A percentile compares a stretch with the other conserved stretches of the same genome.
phyloP scores from a whole-genome alignment of 73 alveolate genomes.

The Symbiodinium natans region DNA sequence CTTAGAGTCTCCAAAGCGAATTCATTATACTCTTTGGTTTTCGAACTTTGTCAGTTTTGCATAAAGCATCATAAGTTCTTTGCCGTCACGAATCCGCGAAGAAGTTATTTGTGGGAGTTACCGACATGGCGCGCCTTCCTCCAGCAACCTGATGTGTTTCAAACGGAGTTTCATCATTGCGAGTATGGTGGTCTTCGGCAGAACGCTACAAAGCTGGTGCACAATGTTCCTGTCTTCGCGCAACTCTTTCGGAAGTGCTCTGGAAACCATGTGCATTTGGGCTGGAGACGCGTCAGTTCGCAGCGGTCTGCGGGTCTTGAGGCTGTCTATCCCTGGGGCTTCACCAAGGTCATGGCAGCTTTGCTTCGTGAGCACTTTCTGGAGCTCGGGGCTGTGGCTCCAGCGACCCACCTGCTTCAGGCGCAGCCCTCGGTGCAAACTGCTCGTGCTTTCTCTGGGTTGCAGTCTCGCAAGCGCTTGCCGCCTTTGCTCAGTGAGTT shows the following conservation, averaged over 20 bases:
- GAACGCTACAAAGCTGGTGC: too few species aligned
- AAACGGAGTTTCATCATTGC: not conserved
- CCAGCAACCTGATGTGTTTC: not conserved
- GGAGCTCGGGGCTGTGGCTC: not conserved
- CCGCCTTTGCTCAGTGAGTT: not conserved
- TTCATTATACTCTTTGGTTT: too few species aligned
- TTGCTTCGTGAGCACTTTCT: not conserved
- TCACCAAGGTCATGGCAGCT: not conserved
- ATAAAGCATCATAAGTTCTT: too few species aligned
- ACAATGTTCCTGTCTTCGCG: not conserved
- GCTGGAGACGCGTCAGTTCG: not conserved
- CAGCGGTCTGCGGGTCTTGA: too few species aligned
- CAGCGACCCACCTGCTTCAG: not conserved
- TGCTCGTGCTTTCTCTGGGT: not conserved
- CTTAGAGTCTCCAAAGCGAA: too few species aligned
- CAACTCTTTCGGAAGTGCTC: not conserved
- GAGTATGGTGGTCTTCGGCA: not conserved
- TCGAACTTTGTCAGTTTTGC: too few species aligned
- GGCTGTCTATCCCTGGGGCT: too few species aligned
- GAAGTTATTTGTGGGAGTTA: too few species aligned
- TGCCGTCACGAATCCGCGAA: too few species aligned
- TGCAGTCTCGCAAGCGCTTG: not conserved
- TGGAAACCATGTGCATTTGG: not conserved
- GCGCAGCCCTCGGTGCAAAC: not conserved
- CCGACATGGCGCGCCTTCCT: too few species aligned